phyloP scores from a whole-genome alignment of 805 yeast genomes.

The Suhomyces sp. region DNA sequence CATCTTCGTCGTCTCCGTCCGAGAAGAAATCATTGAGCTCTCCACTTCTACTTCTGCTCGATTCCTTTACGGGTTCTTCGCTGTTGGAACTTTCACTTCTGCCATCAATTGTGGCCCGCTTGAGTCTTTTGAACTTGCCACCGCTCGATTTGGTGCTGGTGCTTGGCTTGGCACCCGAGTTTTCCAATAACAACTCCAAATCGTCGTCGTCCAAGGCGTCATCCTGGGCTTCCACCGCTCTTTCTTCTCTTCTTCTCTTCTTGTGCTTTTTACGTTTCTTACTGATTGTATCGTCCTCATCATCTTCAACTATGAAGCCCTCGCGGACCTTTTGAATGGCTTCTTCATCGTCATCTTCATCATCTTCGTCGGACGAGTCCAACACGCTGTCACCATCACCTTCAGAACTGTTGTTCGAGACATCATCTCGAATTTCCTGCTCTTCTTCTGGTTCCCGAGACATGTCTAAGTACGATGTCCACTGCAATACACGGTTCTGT shows the following conservation, averaged over 20 bases:
- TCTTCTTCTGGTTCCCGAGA: slow-evolving; percentile 33
- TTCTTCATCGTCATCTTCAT: slow-evolving; percentile 82
- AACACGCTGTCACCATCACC: slow-evolving; percentile 40
- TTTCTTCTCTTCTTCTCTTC: slow-evolving; percentile 28
- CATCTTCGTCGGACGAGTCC: slow-evolving; percentile 83
- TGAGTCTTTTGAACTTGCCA: slow-evolving; percentile 72
- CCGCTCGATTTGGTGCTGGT: slow-evolving; percentile 22
- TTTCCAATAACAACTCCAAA: slow-evolving; percentile 85
- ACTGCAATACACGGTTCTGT: not conserved
- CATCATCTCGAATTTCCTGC: slow-evolving; percentile 35
- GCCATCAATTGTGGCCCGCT: slow-evolving; percentile 53
- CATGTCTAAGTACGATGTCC: slow-evolving; percentile 17
- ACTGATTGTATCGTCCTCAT: slow-evolving; percentile 22
- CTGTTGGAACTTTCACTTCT: slow-evolving; percentile 30
- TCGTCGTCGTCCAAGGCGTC: slow-evolving; percentile 91
- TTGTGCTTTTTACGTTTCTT: slow-evolving; percentile 41
- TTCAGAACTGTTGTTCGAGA: slow-evolving; percentile 29
- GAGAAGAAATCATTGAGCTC: slow-evolving; percentile 67
- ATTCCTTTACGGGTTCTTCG: slow-evolving; percentile 22
- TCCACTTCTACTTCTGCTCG: slow-evolving; percentile 35
- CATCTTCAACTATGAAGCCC: slow-evolving; percentile 93
- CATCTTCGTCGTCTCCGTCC: slow-evolving; percentile 40
- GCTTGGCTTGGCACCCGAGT: slow-evolving; percentile 68
- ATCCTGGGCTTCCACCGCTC: slow-evolving; percentile 27
- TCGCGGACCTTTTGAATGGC: slow-evolving; percentile 80